phyloP scores from a whole-genome alignment of 2,329 filamentous ascomycete species.

The Emydomyces testavorans region DNA sequence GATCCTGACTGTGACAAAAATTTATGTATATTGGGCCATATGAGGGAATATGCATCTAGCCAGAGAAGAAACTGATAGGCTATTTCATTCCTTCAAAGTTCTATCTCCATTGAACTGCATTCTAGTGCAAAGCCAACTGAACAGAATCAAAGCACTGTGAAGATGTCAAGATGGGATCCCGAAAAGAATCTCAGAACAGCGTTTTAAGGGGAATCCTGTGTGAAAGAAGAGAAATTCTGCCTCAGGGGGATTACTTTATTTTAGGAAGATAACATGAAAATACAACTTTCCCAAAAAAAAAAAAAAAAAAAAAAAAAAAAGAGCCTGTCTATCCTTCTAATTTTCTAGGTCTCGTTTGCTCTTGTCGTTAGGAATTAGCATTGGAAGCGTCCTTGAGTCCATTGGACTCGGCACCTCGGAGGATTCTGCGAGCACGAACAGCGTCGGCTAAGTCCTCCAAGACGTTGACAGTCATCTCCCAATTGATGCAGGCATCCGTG shows the following conservation, averaged over 20 bases:
- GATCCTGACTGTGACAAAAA: too few relatives aligned
- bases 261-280: too few relatives aligned
- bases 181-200: background rate
- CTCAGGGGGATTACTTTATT: background rate
- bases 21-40: too few relatives aligned
- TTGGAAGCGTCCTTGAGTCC: conserved; percentile 8
- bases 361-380: conserved; percentile 1
- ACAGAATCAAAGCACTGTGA: background rate
- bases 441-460: conserved; percentile 78
- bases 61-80: background rate
- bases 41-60: background rate
- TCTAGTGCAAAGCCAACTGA: too few relatives aligned
- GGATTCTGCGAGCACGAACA: conserved; percentile 60
- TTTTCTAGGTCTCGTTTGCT: background rate
- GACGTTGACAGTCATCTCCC: conserved; percentile 71
- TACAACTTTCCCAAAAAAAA: too few relatives aligned
- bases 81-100: background rate
- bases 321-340: background rate
- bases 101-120: too few relatives aligned
- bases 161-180: background rate
- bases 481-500: conserved; percentile 91
- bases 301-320: background rate
- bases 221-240: background rate
- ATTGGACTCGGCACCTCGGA: conserved; percentile 21
- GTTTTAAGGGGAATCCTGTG: background rate